Evolutionary conservation across 1,139 yeast species (phyloP).

Genomic region (Lodderomyces orthopsilosis): DNA sequence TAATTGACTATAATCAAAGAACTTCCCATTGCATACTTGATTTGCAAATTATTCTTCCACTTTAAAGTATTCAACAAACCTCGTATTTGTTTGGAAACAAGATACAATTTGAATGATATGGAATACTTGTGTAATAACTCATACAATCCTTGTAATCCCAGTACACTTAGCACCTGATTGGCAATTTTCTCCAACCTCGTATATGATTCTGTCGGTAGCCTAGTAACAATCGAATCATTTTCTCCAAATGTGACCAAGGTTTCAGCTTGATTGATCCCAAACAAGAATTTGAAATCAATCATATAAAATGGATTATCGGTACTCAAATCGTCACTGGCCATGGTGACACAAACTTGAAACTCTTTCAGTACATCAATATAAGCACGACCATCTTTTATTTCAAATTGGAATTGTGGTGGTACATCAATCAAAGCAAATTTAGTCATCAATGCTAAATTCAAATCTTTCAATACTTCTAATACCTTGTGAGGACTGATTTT

Average conservation of each 20-base stretch:
- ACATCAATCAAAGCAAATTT: slow-evolving; percentile 68
- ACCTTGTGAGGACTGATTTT: slow-evolving; percentile 56
- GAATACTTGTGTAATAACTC: slow-evolving; percentile 69
- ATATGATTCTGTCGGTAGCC: slow-evolving; percentile 35
- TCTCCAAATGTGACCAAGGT: slow-evolving; percentile 28
- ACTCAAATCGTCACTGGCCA: slow-evolving; percentile 24
- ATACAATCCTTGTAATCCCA: slow-evolving; percentile 59
- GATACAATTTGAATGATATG: slow-evolving; percentile 68
- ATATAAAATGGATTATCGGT: slow-evolving; percentile 54
- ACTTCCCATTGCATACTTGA: slow-evolving; percentile 62
- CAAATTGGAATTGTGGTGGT: slow-evolving; percentile 64
- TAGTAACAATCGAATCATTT: slow-evolving; percentile 25
- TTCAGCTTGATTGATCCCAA: slow-evolving; percentile 44
- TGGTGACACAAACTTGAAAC: slow-evolving; percentile 35
- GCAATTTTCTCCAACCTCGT: slow-evolving; percentile 52
- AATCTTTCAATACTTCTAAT: slow-evolving; percentile 59
- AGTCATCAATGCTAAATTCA: slow-evolving; percentile 72
- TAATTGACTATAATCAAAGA: slow-evolving; percentile 63
- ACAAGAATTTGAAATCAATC: slow-evolving; percentile 70
- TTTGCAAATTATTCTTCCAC: slow-evolving; percentile 69
- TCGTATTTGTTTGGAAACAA: slow-evolving; percentile 63
- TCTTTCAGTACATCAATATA: slow-evolving; percentile 63
- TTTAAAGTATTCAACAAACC: slow-evolving; percentile 49
- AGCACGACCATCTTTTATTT: slow-evolving; percentile 73
- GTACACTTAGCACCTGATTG: slow-evolving; percentile 53